Evolutionary conservation across 2,329 filamentous ascomycete species (phyloP), one percentile per base, ranked within the genome.

Genomic region (Sporothrix euskadiensis): DNA sequence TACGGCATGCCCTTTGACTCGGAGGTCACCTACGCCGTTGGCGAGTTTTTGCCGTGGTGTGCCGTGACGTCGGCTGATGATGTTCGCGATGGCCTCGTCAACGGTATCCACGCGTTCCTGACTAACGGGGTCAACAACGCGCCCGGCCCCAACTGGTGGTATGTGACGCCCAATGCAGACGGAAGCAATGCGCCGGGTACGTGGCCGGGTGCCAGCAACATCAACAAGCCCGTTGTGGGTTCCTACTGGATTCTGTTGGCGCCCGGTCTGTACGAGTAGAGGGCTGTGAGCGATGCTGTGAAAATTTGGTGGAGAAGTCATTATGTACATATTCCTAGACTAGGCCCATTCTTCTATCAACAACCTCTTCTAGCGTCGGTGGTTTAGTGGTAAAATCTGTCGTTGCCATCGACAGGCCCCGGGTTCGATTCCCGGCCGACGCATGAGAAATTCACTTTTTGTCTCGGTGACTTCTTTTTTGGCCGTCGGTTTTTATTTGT

Each of bases 241-340:
- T 68, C 71, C 19, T 73, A 73, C 63, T 73, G 61, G 61, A 87
- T 76, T 78, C 78, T 72, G 4, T 4, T 56, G 47, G 70, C 70
- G 4, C 70, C 61, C 8, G 70, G 47, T 0, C 59, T 66, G 30
- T 72, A 72, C 30, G 47, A 71, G 7, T 61, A 61, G 12, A 26
- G 14, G 30, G 26, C 26, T 26, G 26, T 26, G 26, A 26, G 26
- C 26, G 26, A 26, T 26, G 8, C 35, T 8, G 35, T 5, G 8
- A 35, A 35, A n/a, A n/a, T n/a, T 35, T 35, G 35, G 35, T 35
- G 35, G 35, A 35, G 35, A 35, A 35, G 35, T 35, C 8, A 8
- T 8, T 8, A 8, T 35, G 35, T 35, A 35, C 35, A 35, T 35
- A 35, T 4, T 35, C 2, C 35, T 35, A 35, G 8, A 35, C 35